phyloP scores from a whole-genome alignment of 2,329 filamentous ascomycete species.

The Acarospora socialis region DNA sequence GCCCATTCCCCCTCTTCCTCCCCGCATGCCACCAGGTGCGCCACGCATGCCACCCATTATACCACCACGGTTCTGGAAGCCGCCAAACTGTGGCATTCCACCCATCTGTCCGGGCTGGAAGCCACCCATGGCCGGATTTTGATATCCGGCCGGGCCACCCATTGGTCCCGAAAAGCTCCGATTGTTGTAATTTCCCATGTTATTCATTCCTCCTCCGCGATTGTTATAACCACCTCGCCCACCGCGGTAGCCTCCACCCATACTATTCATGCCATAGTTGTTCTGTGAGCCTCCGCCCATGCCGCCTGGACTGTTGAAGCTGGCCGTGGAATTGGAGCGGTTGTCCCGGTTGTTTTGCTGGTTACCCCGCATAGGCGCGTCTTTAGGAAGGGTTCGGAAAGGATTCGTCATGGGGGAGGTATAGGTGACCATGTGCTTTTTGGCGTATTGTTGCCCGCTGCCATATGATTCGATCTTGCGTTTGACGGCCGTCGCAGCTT shows the following conservation, averaged over 20 bases:
- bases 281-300: conserved; percentile 11
- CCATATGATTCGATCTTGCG: conserved; percentile 58
- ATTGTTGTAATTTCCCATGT: conserved; percentile 27
- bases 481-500: conserved; percentile 76
- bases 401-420: conserved; percentile 67
- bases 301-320: conserved; percentile 20
- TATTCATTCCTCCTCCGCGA: conserved; percentile 32
- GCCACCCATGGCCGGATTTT: conserved; percentile 26
- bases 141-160: conserved; percentile 31
- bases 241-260: conserved; percentile 38
- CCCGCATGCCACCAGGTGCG: conserved; percentile 43
- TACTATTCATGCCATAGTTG: conserved; percentile 19
- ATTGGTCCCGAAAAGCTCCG: conserved; percentile 36
- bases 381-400: conserved; percentile 82
- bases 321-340: conserved; percentile 31
- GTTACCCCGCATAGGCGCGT: conserved; percentile 56
- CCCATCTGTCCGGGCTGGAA: conserved; percentile 34
- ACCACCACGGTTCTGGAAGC: conserved; percentile 37
- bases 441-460: conserved; percentile 40
- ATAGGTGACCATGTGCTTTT: conserved; percentile 58
- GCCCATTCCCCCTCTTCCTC: conserved; percentile 39
- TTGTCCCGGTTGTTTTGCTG: conserved; percentile 49
- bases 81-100: conserved; percentile 36
- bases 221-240: conserved; percentile 32
- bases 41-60: conserved; percentile 41